Evolutionary conservation across 305 asterid genomes (phyloP).

Genomic region (Ajuga reptans): DNA sequence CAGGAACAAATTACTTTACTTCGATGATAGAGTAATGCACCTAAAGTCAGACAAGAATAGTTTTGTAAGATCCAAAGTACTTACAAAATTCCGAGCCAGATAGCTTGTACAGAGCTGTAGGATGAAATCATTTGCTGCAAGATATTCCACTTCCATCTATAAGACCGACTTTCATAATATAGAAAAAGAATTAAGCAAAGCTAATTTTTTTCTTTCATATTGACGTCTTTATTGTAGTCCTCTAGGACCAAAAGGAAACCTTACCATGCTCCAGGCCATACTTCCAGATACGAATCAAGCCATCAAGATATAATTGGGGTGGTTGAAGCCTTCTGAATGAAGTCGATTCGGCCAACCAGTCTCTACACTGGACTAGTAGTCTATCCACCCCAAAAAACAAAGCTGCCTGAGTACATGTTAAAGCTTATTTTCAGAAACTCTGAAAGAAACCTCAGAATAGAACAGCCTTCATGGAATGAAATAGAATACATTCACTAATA

Average conservation of each 20-base stretch:
- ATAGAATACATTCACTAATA: neutral
- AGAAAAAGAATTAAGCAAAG: slow-evolving; percentile 15
- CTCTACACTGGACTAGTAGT: slow-evolving; percentile 51
- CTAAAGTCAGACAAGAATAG: slow-evolving; percentile 13
- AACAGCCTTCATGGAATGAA: slow-evolving; percentile 1
- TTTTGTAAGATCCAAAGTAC: slow-evolving; percentile 28
- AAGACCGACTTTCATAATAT: slow-evolving; percentile 34
- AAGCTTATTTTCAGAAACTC: slow-evolving; percentile 19
- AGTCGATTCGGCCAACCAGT: slow-evolving; percentile 60
- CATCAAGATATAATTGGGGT: slow-evolving; percentile 39
- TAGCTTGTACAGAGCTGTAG: slow-evolving; percentile 48
- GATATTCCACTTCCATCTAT: slow-evolving; percentile 57
- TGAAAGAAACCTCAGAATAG: slow-evolving; percentile 12
- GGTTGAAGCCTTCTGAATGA: slow-evolving; percentile 31
- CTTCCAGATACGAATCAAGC: slow-evolving; percentile 57
- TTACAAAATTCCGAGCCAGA: slow-evolving; percentile 80
- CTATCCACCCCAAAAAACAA: slow-evolving; percentile 79
- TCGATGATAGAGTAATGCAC: slow-evolving; percentile 6
- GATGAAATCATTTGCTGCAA: slow-evolving; percentile 71
- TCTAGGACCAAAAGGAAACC: slow-evolving; percentile 17
- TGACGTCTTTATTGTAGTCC: slow-evolving; percentile 15
- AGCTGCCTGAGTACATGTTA: slow-evolving; percentile 50
- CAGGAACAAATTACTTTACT: slow-evolving; percentile 5
- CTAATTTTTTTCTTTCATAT: neutral
- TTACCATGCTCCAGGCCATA: slow-evolving; percentile 63